Base-by-base conservation (phyloP, 345 rosid species). In the Hevea brasiliensis region DNA sequence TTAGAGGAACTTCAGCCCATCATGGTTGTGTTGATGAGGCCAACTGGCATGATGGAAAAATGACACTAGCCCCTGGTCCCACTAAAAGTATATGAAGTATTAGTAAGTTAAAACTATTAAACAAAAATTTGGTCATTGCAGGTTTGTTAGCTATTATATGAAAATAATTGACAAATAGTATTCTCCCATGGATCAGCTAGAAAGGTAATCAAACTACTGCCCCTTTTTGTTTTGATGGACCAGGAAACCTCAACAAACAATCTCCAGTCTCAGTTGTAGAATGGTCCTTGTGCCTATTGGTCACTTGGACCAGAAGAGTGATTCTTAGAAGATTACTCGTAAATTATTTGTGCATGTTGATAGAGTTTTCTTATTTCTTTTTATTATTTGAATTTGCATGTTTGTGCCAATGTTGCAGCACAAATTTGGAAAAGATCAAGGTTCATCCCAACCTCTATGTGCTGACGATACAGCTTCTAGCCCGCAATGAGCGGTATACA, bases 361-460 rank as follows among this genome's bases (percentile, higher is more conserved):
- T 10, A 7, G 6, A 57, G n/a, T n/a, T 3, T 24, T 56, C 24
- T 64, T 63, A 1, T 18, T 48, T 60, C 20, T 62, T 53, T 40
- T 59, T n/a, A 48, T 66, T 8, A 15, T 23, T 1, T 12, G 20
- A 10, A 44, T 62, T 21, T 37, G 20, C 42, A n/a, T 18, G 29
- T 35, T 4, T 64, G 23, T 23, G 58, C 32, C 64, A 63, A 57
- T 78, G 58, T 74, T 71, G 84, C 92, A 96, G 97, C 74, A 83
- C 93, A 65, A 89, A 84, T 81, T 64, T 81, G 71, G 97, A 89
- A 76, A 96, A 86, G 86, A 84, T 91, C 63, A 96, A 87, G 83
- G 89, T 91, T 75, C 88, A 84, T 77, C 80, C 92, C 50, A 91
- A 83, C 80, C 72, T 96, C 3, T 84, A 85, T 76, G 97, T 92